Evolutionary conservation across 1,139 yeast species (phyloP).

Genomic region (Suhomyces maxii): DNA sequence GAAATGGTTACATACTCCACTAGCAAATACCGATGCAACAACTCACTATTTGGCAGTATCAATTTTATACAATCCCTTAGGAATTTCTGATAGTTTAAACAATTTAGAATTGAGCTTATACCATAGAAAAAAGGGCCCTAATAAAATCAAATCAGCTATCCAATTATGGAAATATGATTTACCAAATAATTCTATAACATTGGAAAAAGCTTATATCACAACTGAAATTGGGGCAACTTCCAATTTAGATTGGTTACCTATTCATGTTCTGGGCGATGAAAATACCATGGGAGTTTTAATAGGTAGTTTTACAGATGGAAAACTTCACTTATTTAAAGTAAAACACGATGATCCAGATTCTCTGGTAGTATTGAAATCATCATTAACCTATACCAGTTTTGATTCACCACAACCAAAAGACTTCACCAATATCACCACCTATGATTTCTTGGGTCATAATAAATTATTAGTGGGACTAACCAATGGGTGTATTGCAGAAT

Average conservation of each 20-base stretch:
- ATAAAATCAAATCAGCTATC: constrained; percentile 37
- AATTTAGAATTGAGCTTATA: constrained; percentile 37
- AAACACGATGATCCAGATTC: constrained; percentile 16
- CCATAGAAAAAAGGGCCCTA: constrained; percentile 12
- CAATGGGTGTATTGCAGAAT: constrained; percentile 70
- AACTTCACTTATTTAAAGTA: constrained; percentile 53
- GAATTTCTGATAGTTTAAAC: constrained; percentile 25
- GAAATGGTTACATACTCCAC: constrained; percentile 49
- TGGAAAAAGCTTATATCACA: constrained; percentile 37
- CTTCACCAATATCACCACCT: constrained; percentile 32
- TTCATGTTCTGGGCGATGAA: constrained; percentile 20
- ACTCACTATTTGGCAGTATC: constrained; percentile 53
- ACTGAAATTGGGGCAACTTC: constrained; percentile 53
- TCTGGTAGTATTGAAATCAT: constrained; percentile 27
- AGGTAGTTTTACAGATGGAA: constrained; percentile 65
- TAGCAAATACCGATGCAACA: constrained; percentile 12
- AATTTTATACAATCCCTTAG: constrained; percentile 33
- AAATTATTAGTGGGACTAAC: constrained; percentile 61
- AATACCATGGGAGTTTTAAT: constrained; percentile 46
- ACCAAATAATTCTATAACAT: constrained; percentile 21
- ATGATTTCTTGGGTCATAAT: constrained; percentile 54
- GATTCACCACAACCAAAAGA: neutral
- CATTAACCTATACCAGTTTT: constrained; percentile 23
- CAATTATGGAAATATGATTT: constrained; percentile 49
- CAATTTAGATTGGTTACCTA: constrained; percentile 53